Evolutionary conservation across 345 rosid genomes (phyloP), one percentile per base, ranked within the genome.

Genomic region (Gossypium longicalyx): DNA sequence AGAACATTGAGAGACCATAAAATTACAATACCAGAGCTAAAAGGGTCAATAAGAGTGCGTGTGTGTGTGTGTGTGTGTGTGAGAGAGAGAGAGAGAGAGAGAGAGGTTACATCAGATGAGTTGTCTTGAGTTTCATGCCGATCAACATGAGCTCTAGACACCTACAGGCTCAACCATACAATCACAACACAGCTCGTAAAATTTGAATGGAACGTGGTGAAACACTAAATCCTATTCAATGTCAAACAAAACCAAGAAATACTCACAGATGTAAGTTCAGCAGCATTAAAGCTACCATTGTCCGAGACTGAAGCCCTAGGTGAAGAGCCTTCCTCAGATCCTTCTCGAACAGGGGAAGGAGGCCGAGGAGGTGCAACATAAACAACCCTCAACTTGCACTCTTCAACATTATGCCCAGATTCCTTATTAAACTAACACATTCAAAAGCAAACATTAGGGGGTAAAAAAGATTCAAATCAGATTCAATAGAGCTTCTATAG

Each of bases 311-410:
- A 89, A 49, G 86, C 88, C 67, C 87, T 85, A 2, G 97, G 98
- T 2, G 95, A 85, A 77, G 90, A 87, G 38, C 93, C 97, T 75
- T 93, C 97, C 84, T 91, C 97, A 0, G 96, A 89, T 12, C 83
- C 98, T 85, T 90, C 89, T 29, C 83, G 87, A 81, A 89, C 91
- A 0, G 89, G 91, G 23, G 98, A 91, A 16, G 91, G 93, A 48
- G 91, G 90, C 67, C 81, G 80, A 13, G 89, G 89, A 48, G 95
- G 98, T 78, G 92, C 85, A 73, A 87, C 91, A 84, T 91, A 91
- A 62, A 87, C 73, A 74, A 93, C 98, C 87, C 89, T 89, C 87
- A 91, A 67, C 77, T 91, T 90, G 83, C 87, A 76, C 81, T 91
- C 96, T 71, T 93, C 88, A 69, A 93, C 89, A 27, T 62, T 65